phyloP scores from a whole-genome alignment of 2,329 filamentous ascomycete genomes.

The Leptographium lundbergii region DNA sequence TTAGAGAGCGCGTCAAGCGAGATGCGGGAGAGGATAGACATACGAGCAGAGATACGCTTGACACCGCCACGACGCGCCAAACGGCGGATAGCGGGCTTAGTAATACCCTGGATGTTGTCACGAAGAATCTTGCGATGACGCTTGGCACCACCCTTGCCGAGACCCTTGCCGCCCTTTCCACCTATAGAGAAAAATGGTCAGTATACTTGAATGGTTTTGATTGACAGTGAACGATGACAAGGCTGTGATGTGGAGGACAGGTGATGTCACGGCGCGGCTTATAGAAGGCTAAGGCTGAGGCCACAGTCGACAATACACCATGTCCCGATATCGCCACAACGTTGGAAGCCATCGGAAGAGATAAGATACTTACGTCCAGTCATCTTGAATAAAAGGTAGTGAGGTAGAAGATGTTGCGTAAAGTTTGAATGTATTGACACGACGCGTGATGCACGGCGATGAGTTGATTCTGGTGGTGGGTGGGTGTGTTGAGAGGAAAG shows the following conservation, averaged over 20 bases:
- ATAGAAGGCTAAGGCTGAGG: not conserved
- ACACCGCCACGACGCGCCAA: slow-evolving; percentile 98
- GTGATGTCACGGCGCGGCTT: not conserved
- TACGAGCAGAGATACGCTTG: slow-evolving; percentile 98
- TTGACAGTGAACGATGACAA: not conserved
- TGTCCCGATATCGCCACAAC: not conserved
- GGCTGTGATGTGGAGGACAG: not conserved
- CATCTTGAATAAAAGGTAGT: slow-evolving; percentile 23
- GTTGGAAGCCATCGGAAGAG: not conserved
- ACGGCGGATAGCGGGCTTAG: slow-evolving; percentile 96
- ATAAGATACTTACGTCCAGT: slow-evolving; percentile 14
- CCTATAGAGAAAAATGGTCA: slow-evolving; percentile 34
- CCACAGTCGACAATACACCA: not conserved
- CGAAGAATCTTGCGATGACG: slow-evolving; percentile 98
- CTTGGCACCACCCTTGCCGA: slow-evolving; percentile 97
- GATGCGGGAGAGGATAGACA: slow-evolving; percentile 19
- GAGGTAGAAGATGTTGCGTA: slow-evolving; percentile 18
- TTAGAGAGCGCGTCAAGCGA: not conserved
- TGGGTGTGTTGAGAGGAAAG: slow-evolving; percentile 16
- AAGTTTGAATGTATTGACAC: slow-evolving; percentile 17
- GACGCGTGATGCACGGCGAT: slow-evolving; percentile 15
- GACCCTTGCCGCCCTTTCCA: slow-evolving; percentile 93
- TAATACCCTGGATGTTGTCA: slow-evolving; percentile 99
- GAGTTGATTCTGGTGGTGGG: slow-evolving; percentile 15
- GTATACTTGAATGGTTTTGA: slow-evolving; percentile 14